A percentile compares a stretch with the other conserved stretches of the same genome.
These are phyloP conservation scores for Castanopsis chinensis DNA, from an alignment of 306 rosid species.

Conservation along the genomic window DNA sequence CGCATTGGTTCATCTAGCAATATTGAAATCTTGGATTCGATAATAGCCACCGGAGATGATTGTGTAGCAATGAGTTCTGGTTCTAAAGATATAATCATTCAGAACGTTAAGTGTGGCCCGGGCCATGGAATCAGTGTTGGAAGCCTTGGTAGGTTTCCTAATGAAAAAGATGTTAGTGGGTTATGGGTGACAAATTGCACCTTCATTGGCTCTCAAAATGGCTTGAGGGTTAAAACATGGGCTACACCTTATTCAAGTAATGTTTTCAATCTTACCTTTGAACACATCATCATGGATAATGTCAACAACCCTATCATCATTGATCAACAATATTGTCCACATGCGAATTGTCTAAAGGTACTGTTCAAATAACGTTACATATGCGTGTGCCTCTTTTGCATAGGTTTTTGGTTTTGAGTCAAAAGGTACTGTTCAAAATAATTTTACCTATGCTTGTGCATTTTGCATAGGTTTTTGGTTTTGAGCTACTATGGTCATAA, in stretches of 20 bases:
- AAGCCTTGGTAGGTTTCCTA: slow-evolving; percentile 19
- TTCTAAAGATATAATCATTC: background rate
- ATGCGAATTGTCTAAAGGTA: slow-evolving; percentile 19
- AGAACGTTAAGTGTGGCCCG: slow-evolving; percentile 26
- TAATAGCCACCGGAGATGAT: slow-evolving; percentile 29
- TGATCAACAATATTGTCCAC: slow-evolving; percentile 41
- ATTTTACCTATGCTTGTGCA: too few relatives aligned
- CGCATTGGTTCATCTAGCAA: background rate
- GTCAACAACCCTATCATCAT: slow-evolving; percentile 36
- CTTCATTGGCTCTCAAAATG: slow-evolving; percentile 32
- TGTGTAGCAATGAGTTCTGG: slow-evolving; percentile 34
- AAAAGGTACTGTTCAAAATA: background rate
- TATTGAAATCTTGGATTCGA: background rate
- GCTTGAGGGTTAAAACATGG: slow-evolving; percentile 41
- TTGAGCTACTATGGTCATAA: too few relatives aligned
- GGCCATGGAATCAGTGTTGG: slow-evolving; percentile 48
- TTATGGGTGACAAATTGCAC: slow-evolving; percentile 1
- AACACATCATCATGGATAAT: slow-evolving; percentile 3
- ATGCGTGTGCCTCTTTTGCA: too few relatives aligned
- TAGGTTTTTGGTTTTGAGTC: too few relatives aligned
- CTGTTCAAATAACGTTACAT: too few relatives aligned
- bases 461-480: too few relatives aligned
- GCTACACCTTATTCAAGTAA: background rate
- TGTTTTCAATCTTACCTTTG: slow-evolving; percentile 17
- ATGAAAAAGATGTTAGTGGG: too few relatives aligned